Evolutionary conservation across 139 green algal genomes (phyloP).

Genomic region (Tetratostichococcus sp.): DNA sequence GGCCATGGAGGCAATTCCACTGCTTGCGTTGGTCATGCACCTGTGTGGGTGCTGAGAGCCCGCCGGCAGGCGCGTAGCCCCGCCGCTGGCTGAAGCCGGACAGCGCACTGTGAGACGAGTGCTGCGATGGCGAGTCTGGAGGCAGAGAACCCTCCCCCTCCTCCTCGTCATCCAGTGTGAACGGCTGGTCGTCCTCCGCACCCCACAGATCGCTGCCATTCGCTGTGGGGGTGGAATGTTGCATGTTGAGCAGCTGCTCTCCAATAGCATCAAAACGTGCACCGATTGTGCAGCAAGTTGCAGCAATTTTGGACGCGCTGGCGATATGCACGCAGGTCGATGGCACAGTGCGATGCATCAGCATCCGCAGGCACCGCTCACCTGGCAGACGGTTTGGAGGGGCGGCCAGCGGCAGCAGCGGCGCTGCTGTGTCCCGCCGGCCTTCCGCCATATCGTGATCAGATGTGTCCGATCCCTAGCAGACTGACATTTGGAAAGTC

Average conservation of each 20-base stretch:
- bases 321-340: too few relatives aligned
- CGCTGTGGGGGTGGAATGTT: not conserved
- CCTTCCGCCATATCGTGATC: not conserved
- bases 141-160: too few relatives aligned
- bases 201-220: not conserved
- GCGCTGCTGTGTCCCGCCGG: not conserved
- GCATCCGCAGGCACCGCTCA: too few relatives aligned
- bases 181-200: not conserved
- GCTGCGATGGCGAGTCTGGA: not conserved
- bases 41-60: not conserved
- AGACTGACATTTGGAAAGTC: too few relatives aligned
- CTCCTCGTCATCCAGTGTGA: not conserved
- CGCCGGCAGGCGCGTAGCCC: not conserved
- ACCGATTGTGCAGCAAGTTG: too few relatives aligned
- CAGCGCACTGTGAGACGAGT: not conserved
- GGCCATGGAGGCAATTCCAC: too few relatives aligned
- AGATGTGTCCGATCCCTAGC: too few relatives aligned
- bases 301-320: too few relatives aligned
- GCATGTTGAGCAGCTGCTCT: too few relatives aligned
- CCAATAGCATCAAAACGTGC: too few relatives aligned
- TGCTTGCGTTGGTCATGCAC: not conserved
- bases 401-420: not conserved
- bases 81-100: not conserved
- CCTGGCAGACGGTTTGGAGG: not conserved
- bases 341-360: too few relatives aligned